Evolutionary conservation across 2,329 filamentous ascomycete genomes (phyloP).

Genomic region (Diatrype stigma): DNA sequence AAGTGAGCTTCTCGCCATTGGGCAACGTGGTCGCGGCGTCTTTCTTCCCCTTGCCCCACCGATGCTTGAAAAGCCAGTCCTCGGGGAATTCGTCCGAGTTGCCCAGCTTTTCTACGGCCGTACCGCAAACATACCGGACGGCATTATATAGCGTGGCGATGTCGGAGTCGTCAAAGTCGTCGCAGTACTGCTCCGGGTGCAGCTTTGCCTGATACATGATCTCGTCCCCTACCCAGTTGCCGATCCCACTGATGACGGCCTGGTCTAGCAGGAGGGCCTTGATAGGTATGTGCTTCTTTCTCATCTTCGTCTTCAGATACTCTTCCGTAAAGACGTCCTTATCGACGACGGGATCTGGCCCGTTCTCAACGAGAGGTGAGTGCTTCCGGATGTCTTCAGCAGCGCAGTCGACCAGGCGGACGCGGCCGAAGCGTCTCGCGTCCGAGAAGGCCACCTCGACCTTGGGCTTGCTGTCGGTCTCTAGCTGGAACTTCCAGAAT

Average conservation of each 20-base stretch:
- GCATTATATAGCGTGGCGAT: conserved; percentile 67
- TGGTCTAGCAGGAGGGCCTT: conserved; percentile 90
- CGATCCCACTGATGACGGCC: conserved; percentile 82
- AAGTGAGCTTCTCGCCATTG: conserved; percentile 78
- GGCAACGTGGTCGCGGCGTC: conserved; percentile 63
- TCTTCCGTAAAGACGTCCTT: conserved; percentile 69
- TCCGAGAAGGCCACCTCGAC: conserved; percentile 79
- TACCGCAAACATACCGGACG: conserved; percentile 74
- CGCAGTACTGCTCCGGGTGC: conserved; percentile 89
- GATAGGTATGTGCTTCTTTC: conserved; percentile 74
- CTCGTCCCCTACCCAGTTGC: conserved; percentile 97
- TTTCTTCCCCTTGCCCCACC: conserved; percentile 88
- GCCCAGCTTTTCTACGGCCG: conserved; percentile 71
- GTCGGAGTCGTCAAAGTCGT: conserved; percentile 71
- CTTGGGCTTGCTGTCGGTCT: conserved; percentile 51
- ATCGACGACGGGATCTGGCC: conserved; percentile 87
- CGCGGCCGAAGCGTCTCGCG: conserved; percentile 69
- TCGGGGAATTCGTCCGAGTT: conserved; percentile 82
- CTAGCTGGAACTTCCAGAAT: conserved; percentile 81
- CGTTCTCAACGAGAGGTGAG: conserved; percentile 83
- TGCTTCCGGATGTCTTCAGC: conserved; percentile 70
- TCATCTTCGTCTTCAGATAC: conserved; percentile 70
- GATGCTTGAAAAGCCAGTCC: conserved; percentile 82
- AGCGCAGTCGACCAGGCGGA: conserved; percentile 77
- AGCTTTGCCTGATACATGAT: conserved; percentile 83